Evolutionary conservation across 345 rosid genomes (phyloP), one percentile per base, ranked within the genome.

Genomic region (Durio zibethinus): DNA sequence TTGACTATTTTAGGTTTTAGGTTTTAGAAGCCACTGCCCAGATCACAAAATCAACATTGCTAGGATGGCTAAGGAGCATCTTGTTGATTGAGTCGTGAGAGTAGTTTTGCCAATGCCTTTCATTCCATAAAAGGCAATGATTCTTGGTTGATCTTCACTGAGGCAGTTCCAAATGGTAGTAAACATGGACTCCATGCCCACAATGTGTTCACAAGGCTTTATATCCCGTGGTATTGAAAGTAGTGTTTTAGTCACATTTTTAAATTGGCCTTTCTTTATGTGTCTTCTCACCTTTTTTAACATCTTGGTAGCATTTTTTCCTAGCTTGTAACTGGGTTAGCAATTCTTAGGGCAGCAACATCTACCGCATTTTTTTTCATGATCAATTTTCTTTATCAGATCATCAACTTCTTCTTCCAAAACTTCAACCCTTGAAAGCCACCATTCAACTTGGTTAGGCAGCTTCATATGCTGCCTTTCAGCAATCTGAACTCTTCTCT

Each of bases 211-310:
- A 10, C 62, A 57, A 7, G 62, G 62, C 62, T 9, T 57, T 57
- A 25, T 5, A 57, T 57, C 62, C 10, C 11, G 31, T n/a, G 11
- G 62, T n/a, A 31, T 14, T 57, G 29, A 76, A 43, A 42, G 76
- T 14, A 82, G 82, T 64, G 80, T 82, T 0, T 66, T 10, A 53
- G 70, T 43, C 84, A 83, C 74, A 82, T 81, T 57, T 57, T 57
- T 73, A 83, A 54, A 48, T 77, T 21, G 21, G 77, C 79, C 48
- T 25, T 80, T 80, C 80, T 76, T 75, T 85, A 77, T 85, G 79
- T 57, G 29, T 23, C 4, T 57, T 25, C 1, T 25, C 31, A 7
- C 29, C 29, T 6, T 57, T 57, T 57, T 57, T 10, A 23, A 25
- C 29, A 23, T 21, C 60, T 54, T 20, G 3, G 25, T 27, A 20